phyloP scores from a whole-genome alignment of 306 rosid genomes.

The Trifolium repens region DNA sequence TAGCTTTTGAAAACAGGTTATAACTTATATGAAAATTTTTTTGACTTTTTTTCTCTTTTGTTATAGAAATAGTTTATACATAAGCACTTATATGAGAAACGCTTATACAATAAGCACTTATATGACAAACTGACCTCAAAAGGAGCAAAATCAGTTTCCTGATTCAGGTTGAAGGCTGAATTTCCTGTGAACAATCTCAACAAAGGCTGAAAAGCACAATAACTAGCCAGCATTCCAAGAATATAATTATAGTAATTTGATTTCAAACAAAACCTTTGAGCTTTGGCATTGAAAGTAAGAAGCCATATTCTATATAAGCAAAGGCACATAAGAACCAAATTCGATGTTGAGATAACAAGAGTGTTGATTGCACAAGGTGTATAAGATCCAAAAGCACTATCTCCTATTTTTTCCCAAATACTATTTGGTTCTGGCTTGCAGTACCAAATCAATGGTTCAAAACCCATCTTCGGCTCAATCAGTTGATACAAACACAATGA shows the following conservation, averaged over 20 bases:
- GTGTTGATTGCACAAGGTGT: conserved; percentile 85
- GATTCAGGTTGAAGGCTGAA: conserved; percentile 61
- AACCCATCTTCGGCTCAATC: conserved; percentile 53
- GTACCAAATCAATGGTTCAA: conserved; percentile 72
- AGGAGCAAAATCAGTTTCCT: conserved; percentile 61
- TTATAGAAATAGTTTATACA: no score
- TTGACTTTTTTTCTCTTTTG: background rate
- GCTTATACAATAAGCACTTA: background rate
- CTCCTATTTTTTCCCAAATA: conserved; percentile 61
- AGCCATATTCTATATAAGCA: conserved; percentile 75
- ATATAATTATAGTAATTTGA: conserved; percentile 67
- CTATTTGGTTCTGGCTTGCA: conserved; percentile 68
- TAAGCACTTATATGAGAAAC: background rate
- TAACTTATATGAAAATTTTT: background rate
- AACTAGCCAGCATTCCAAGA: conserved; percentile 59
- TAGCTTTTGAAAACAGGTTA: background rate
- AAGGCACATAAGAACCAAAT: conserved; percentile 68
- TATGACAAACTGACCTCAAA: conserved; percentile 64
- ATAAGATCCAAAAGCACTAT: conserved; percentile 78
- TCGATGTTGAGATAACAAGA: conserved; percentile 65
- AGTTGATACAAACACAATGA: conserved; percentile 25
- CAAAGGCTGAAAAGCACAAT: conserved; percentile 66
- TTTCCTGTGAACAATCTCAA: conserved; percentile 59
- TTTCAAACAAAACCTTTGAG: conserved; percentile 59
- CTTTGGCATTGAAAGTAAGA: conserved; percentile 51